These are phyloP conservation scores for Malus asiatica DNA, from an alignment of 306 rosid genomes.

Conservation along the genomic window DNA sequence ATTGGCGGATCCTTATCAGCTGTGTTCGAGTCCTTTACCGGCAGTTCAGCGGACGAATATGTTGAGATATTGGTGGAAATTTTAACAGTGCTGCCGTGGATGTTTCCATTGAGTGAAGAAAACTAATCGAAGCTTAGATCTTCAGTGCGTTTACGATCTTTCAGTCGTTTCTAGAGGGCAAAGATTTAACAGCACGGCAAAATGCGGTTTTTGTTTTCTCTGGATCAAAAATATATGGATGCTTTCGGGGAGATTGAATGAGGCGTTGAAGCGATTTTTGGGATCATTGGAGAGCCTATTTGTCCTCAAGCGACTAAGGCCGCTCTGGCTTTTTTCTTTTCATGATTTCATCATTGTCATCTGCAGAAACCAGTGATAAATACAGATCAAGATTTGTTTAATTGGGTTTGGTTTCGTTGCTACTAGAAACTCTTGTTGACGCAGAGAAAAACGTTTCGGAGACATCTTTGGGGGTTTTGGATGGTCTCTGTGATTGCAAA, in stretches of 20 bases:
- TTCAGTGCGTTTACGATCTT: constrained; percentile 25
- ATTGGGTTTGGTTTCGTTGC: constrained; percentile 52
- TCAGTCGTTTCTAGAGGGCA: constrained; percentile 41
- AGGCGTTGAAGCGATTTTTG: constrained; percentile 42
- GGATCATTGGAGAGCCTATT: constrained; percentile 41
- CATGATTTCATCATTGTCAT: constrained; percentile 40
- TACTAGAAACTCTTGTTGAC: constrained; percentile 58
- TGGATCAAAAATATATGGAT: constrained; percentile 23
- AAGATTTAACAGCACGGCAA: constrained; percentile 48
- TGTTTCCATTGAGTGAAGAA: constrained; percentile 37
- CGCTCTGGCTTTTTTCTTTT: constrained; percentile 45
- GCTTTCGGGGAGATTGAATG: constrained; percentile 43
- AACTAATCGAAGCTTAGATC: constrained; percentile 39
- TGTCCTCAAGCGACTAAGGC: constrained; percentile 45
- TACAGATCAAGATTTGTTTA: constrained; percentile 39
- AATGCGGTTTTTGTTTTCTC: constrained; percentile 36
- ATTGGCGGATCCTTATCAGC: constrained; percentile 30
- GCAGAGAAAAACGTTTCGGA: constrained; percentile 54
- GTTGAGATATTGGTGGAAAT: constrained; percentile 42
- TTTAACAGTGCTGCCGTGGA: constrained; percentile 45
- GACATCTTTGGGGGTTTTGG: constrained; percentile 60
- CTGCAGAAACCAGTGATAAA: background rate
- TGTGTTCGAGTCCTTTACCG: constrained; percentile 43
- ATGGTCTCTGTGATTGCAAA: constrained; percentile 39
- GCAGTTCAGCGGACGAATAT: constrained; percentile 24